Evolutionary conservation across 2,329 filamentous ascomycete species (phyloP), one percentile per base, ranked within the genome.

Genomic region (Ascomycota sp.): DNA sequence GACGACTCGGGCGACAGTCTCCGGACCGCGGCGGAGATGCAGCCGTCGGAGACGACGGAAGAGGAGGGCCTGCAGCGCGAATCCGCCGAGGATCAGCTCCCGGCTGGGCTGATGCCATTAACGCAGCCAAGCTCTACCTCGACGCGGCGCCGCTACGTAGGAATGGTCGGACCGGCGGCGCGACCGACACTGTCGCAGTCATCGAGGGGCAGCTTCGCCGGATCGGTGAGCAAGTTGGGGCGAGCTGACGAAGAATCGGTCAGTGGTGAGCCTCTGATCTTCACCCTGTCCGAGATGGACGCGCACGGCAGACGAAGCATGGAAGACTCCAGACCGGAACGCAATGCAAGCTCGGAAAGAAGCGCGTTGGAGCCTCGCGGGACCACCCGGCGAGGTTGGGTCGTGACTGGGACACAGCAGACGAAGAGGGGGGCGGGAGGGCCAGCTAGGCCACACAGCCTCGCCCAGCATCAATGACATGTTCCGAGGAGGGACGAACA

Each of bases 271-370:
- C 72, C 71, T 1, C 48, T 81, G 8, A 58, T 81, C 8, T 81
- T 81, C 47, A 71, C 75, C 37, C 69, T 81, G 59, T 77, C 71
- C 23, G 75, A 81, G 47, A 65, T 79, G 44, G 70, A 71, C 38
- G 57, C 64, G 12, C 60, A 62, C 32, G 61, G 62, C 27, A 56
- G 69, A 36, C 59, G 65, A 36, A 74, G 66, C 38, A 46, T 73
- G 7, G 69, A 75, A 38, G 69, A 73, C 36, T 52, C 48, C 2
- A 47, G 55, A 26, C 49, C 53, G 4, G 48, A 51, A 20, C 45
- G 47, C 15, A 52, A 52, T 33, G 49, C 53, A 30, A 60, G 52
- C 12, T 43, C 50, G 17, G 48, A 58, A 20, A 47, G 52, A 32
- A 48, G 45, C 27, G 44, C 44, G 11, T 61, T 53, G 32, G 59